Percentiles rank a stretch among this genome's conserved stretches.
These are phyloP conservation scores for Trichomonascaceae sp. DNA, from an alignment of 1,139 yeast species.

Conservation along the genomic window DNA sequence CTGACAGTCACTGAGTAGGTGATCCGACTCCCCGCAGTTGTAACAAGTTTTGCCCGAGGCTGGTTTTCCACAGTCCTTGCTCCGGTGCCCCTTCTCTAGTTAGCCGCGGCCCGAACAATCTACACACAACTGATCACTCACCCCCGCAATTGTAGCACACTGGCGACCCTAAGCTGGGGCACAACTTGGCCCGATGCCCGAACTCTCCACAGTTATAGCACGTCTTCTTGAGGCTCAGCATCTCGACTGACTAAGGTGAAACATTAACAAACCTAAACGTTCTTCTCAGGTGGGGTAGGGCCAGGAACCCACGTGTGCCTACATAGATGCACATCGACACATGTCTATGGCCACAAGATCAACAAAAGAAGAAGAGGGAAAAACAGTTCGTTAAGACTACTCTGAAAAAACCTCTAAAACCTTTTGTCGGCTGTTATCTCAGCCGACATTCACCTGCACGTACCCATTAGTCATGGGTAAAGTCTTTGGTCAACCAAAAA, in stretches of 20 bases:
- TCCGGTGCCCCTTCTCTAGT: slow-evolving; percentile 49
- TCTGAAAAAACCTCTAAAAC: too few species aligned
- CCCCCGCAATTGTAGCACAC: slow-evolving; percentile 26
- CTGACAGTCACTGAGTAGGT: slow-evolving; percentile 50
- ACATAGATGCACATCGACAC: too few species aligned
- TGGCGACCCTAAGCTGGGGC: slow-evolving; percentile 26
- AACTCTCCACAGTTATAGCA: slow-evolving; percentile 22
- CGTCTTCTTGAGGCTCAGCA: slow-evolving; percentile 17
- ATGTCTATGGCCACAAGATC: too few species aligned
- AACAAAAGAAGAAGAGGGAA: too few species aligned
- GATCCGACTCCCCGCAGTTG: slow-evolving; percentile 81
- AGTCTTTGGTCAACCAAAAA: too few species aligned
- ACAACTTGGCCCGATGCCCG: slow-evolving; percentile 26
- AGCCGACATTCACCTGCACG: too few species aligned
- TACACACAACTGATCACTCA: slow-evolving; percentile 6
- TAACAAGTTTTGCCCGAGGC: slow-evolving; percentile 40
- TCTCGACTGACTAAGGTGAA: slow-evolving; percentile 1
- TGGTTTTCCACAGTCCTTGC: slow-evolving; percentile 54
- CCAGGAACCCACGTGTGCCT: neutral
- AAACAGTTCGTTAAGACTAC: too few species aligned
- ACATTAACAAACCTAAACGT: too few species aligned
- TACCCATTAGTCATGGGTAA: too few species aligned
- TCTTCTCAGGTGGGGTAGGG: neutral
- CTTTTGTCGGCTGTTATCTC: too few species aligned
- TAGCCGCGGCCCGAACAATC: neutral